Evolutionary conservation across 805 yeast genomes (phyloP).

Genomic region (Nematodospora valgi): DNA sequence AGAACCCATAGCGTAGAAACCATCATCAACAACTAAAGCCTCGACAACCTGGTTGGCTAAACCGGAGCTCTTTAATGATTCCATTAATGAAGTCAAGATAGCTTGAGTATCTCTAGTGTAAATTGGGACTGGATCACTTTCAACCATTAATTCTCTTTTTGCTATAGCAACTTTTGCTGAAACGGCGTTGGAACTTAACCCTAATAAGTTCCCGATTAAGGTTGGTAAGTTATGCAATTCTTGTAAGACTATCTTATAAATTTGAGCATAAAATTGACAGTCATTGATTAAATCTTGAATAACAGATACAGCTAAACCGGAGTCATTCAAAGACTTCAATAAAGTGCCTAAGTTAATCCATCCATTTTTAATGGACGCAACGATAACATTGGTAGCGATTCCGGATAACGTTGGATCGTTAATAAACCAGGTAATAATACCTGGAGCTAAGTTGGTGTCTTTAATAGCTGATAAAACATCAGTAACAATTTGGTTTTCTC

Average conservation of each 20-base stretch:
- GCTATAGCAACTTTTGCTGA: conserved; percentile 8
- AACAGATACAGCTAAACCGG: conserved; percentile 38
- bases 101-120: conserved; percentile 13
- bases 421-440: conserved; percentile 30
- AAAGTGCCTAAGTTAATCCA: conserved; percentile 32
- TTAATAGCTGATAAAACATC: conserved; percentile 36
- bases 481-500: conserved; percentile 41
- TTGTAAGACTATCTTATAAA: conserved; percentile 32
- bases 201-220: conserved; percentile 20
- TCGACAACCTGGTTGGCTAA: conserved; percentile 37
- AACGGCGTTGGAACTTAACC: conserved; percentile 20
- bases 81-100: conserved; percentile 34
- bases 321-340: conserved; percentile 37
- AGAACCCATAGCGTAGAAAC: conserved; percentile 38
- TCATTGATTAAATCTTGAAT: conserved; percentile 33
- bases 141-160: conserved; percentile 13
- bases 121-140: conserved; percentile 3
- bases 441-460: conserved; percentile 34
- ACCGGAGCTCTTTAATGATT: conserved; percentile 42
- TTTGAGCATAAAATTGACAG: conserved; percentile 37
- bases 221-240: conserved; percentile 29
- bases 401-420: conserved; percentile 29
- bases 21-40: conserved; percentile 33
- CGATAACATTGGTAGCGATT: conserved; percentile 25
- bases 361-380: conserved; percentile 29